Evolutionary conservation across 208 protist species (phyloP), one percentile per base, ranked within the genome.

Genomic region (Acanthamoeba lenticulata): DNA sequence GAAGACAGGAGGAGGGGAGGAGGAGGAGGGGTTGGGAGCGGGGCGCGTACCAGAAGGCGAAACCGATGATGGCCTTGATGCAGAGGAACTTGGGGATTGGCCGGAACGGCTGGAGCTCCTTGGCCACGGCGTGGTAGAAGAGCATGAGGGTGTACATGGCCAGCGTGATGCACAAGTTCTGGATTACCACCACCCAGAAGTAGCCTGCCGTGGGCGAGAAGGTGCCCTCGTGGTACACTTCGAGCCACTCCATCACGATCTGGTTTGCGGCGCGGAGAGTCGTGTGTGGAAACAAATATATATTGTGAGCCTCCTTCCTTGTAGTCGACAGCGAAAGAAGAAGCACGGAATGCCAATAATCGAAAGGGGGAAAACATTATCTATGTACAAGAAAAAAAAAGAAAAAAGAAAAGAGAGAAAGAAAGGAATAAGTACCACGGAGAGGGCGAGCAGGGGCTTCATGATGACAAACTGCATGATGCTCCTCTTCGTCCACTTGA

Each of bases 51-150:
- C 98, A 99, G 95, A 98, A 99, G 27, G 98, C 98, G 21, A 98
- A 95, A 94, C 98, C 98, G 77, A 99, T 98, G 90, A 99, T 97
- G 0, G 97, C 89, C 95, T 99, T 99, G 65, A 99, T 96, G 95
- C 98, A 98, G 6, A 98, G 92, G 94, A 99, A 99, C 96, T 99
- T 99, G 92, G 98, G 91, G 40, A 99, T 95, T 3, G 98, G 97
- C 88, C 98, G 97, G 67, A 97, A 97, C 52, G 97, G 98, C 90
- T 98, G 96, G 95, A 99, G 98, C 81, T 98, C 97, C 67, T 98
- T 97, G 72, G 98, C 97, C 38, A 98, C 94, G 19, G 97, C 98
- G 27, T 94, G 94, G 95, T 98, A 99, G 94, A 99, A 99, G 95
- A 98, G 98, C 19, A 99, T 90, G 92, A 99, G 90, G 4, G 98